These are phyloP conservation scores for Arctium minus DNA, from an alignment of 129 eudicot species.

Conservation along the genomic window DNA sequence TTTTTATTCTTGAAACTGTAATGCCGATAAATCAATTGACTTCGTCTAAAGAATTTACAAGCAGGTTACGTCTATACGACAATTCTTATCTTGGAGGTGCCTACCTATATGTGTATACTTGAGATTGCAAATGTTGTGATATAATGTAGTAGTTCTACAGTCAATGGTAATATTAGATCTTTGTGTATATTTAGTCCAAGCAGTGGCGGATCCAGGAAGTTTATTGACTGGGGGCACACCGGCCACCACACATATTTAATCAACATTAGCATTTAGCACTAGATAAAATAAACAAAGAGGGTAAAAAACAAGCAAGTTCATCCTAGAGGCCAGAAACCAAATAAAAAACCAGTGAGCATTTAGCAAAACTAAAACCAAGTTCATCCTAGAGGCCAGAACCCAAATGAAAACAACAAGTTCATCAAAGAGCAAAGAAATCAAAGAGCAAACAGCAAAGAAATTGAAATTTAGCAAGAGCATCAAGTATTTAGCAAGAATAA, in stretches of 20 bases:
- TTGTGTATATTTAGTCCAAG: neutral
- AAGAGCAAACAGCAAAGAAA: no score
- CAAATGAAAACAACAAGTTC: neutral
- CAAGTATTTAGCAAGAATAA: neutral
- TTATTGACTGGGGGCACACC: neutral
- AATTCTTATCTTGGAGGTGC: neutral
- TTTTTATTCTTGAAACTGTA: neutral
- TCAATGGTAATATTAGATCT: slow-evolving; percentile 3
- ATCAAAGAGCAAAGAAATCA: neutral
- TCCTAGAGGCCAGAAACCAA: neutral
- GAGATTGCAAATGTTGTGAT: neutral
- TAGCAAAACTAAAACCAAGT: neutral
- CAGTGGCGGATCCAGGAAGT: neutral
- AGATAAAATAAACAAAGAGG: neutral
- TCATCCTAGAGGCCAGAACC: neutral
- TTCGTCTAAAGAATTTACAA: neutral
- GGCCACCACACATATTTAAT: neutral
- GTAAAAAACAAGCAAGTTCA: neutral
- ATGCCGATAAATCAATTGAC: neutral
- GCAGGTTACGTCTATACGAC: neutral
- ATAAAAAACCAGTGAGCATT: neutral
- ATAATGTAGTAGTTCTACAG: neutral
- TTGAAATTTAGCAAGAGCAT: neutral
- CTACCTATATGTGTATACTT: neutral
- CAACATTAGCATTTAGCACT: neutral